Base-by-base conservation (phyloP, 2,329 filamentous ascomycete species). In the Cladophialophora chaetospira region DNA sequence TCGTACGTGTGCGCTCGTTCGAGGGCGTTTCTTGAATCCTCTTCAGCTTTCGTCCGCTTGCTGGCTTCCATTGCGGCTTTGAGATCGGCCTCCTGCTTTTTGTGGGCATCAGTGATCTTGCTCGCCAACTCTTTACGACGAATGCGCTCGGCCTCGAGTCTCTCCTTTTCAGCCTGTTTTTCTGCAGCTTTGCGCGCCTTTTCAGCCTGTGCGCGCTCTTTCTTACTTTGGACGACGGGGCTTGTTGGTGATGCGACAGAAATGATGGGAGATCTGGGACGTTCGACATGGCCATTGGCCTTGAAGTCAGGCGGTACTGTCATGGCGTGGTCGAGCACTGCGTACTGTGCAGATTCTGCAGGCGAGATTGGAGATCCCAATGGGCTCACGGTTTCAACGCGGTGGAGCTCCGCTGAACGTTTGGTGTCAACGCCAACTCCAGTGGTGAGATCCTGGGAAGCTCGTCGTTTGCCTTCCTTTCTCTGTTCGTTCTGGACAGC, bases 401-500 rank as follows among this genome's bases (percentile, higher is more conserved):
- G 75, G 33, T 71, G 63, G 23, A 76, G 61, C 10, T 68, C 67
- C 13, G 70, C 65, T 1, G 71, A 68, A 35, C 71, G 72, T 55
- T 73, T 74, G 19, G 66, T 57, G 53, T 71, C 72, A 8, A 61
- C 35, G 4, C 53, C 55, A 1, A 67, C 13, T 10, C 73, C 62
- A 48, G 55, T 69, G 9, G 68, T 68, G 6, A 66, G 17, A 47
- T 88, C 71, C 80, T 86, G 67, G 79, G 74, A 70, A 57, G 67
- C 74, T 23, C 67, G 72, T 40, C 65, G 66, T 33, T 80, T 73
- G 9, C 87, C 87, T 70, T 96, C 91, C 44, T 84, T 87, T 67
- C 95, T 91, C 70, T 95, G 88, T 72, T 97, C 92, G 55, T 85
- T 86, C 67, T 83, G 77, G 67, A 88, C 79, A 1, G 83, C 84